Evolutionary conservation across 805 yeast species (phyloP).

Genomic region (Geotrichum ghanense): DNA sequence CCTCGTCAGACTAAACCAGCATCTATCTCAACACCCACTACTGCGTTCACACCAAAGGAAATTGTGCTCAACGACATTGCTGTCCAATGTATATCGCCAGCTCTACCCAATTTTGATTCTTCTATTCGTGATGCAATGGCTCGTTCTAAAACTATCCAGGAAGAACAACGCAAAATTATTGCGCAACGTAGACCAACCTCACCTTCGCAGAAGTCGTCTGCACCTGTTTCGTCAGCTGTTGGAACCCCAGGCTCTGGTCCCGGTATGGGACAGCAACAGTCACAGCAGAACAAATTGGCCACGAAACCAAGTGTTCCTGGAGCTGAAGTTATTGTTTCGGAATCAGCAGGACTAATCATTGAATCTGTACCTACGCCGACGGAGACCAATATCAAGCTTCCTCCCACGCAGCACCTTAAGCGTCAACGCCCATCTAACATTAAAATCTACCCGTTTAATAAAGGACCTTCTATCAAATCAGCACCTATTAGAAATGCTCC

Average conservation of each 20-base stretch:
- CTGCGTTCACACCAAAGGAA: slow-evolving; percentile 16
- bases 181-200: slow-evolving; percentile 12
- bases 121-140: slow-evolving; percentile 17
- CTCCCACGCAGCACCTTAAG: background rate
- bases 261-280: too few relatives aligned
- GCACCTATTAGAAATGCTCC: background rate
- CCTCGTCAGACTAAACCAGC: background rate
- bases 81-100: slow-evolving; percentile 23
- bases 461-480: slow-evolving; percentile 1
- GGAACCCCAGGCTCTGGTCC: too few relatives aligned
- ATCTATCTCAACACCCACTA: background rate
- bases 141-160: slow-evolving; percentile 17
- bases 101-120: slow-evolving; percentile 16
- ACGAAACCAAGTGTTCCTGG: background rate
- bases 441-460: background rate
- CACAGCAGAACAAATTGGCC: background rate
- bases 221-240: too few relatives aligned
- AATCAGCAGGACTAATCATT: background rate
- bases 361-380: background rate
- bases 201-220: background rate
- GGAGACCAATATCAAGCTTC: background rate
- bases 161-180: slow-evolving; percentile 20
- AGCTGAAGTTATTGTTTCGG: background rate
- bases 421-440: background rate
- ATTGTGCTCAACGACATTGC: slow-evolving; percentile 21